Base-by-base conservation (phyloP, 768 basidiomycete genomes). In the Trametes maxima region DNA sequence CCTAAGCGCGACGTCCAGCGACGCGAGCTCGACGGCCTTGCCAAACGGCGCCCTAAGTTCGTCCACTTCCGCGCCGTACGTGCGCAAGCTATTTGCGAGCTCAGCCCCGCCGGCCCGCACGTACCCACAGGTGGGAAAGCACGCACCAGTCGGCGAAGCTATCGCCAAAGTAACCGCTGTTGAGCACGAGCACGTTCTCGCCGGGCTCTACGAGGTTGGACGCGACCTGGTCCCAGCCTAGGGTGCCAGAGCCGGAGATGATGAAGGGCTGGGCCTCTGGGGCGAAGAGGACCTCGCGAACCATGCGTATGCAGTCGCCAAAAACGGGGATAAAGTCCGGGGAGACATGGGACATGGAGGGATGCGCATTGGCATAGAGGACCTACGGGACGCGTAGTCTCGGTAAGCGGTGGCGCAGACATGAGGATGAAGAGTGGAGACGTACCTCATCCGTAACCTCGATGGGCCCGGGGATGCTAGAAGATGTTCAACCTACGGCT, bases 201-300 rank as follows among this genome's bases (percentile, higher is more conserved):
- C 87, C 88, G 3, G 83, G 81, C 68, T 91, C 88, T n/a, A 98
- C 80, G 55, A 99, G 82, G 75, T 98, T 98, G 8, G 93, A 85
- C 0, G 93, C 88, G 42, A 95, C 93, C 84, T 93, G 90, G 73
- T 98, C 95, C 95, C 95, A 98, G 28, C 97, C 97, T 36, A 99
- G 81, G 2, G 97, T 98, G 16, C 97, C 97, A 56, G 89, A 92
- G 1, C 97, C 97, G 25, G 95, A 88, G 63, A 98, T 90, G 68
- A 99, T 76, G 80, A 99, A 94, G 0, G 94, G 93, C 70, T 98
- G 97, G 0, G 82, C 91, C 22, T 80, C 77, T 56, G 85, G 82
- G 33, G 96, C 89, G 71, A 86, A 87, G 21, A 98, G 75, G 7
- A 98, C 87, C 56, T 91, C 78, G 63, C 91, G 89, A 64, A 43